These are phyloP conservation scores for Aspergillus brunneoviolaceus DNA, from an alignment of 2,329 filamentous ascomycete species.

Conservation along the genomic window DNA sequence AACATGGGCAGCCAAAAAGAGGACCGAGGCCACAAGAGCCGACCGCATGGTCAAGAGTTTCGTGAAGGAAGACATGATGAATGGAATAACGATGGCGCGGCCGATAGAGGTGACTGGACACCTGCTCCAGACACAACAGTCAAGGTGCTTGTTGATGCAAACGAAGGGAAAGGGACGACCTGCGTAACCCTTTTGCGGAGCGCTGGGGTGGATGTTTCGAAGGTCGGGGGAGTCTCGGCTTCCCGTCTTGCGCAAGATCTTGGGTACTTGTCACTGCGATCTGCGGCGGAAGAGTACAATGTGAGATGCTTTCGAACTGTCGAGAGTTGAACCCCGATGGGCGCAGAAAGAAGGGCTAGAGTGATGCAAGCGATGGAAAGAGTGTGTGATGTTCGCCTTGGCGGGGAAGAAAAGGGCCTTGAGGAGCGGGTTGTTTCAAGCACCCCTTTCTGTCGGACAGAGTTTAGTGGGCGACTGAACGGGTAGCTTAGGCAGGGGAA, in stretches of 20 bases:
- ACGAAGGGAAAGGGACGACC: conserved; percentile 38
- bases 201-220: neutral
- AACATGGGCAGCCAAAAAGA: conserved; percentile 26
- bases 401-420: conserved; percentile 16
- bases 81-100: conserved; percentile 8
- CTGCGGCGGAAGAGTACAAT: neutral
- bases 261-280: neutral
- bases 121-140: conserved; percentile 22
- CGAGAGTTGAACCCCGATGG: neutral
- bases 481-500: conserved; percentile 7
- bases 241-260: neutral
- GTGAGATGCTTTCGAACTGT: neutral
- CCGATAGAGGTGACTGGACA: conserved; percentile 5
- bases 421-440: conserved; percentile 20
- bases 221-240: neutral
- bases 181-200: conserved; percentile 35
- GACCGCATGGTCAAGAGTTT: conserved; percentile 29
- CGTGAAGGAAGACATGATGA: conserved; percentile 21
- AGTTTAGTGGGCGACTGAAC: conserved; percentile 15
- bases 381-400: conserved; percentile 11
- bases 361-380: conserved; percentile 10
- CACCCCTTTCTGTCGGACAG: conserved; percentile 19
- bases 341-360: conserved; percentile 1
- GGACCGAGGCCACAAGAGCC: conserved; percentile 25
- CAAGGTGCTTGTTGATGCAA: conserved; percentile 14